Evolutionary conservation across 2,329 filamentous ascomycete species (phyloP).

Genomic region (Trichoderma hamatum): DNA sequence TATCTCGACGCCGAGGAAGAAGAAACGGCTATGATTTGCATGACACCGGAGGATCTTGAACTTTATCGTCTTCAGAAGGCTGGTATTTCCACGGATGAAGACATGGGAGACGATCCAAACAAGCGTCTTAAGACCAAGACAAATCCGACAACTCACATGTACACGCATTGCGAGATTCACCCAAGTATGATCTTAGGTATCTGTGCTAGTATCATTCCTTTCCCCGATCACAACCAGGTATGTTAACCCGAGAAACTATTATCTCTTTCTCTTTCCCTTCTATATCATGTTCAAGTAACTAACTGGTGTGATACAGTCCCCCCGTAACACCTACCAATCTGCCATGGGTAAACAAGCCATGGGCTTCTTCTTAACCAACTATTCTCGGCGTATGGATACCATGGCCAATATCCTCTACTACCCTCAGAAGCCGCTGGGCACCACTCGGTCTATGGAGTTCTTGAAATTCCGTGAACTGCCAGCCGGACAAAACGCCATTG

Average conservation of each 20-base stretch:
- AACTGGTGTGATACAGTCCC: conserved; percentile 64
- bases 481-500: conserved; percentile 96
- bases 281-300: neutral
- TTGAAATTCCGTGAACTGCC: conserved; percentile 96
- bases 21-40: conserved; percentile 98
- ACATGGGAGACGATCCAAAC: conserved; percentile 70
- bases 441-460: conserved; percentile 97
- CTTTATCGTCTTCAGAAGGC: conserved; percentile 70
- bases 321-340: conserved; percentile 98
- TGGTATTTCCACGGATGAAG: conserved; percentile 65
- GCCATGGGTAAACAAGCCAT: conserved; percentile 99
- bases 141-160: conserved; percentile 85
- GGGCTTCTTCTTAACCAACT: conserved; percentile 98
- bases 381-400: conserved; percentile 95
- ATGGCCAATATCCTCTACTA: conserved; percentile 99
- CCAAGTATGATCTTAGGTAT: conserved; percentile 99
- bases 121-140: conserved; percentile 85
- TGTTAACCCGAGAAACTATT: conserved; percentile 31
- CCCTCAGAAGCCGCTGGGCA: conserved; percentile 94
- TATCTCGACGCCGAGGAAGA: conserved; percentile 98
- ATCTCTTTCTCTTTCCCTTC: neutral
- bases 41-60: conserved; percentile 95
- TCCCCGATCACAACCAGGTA: conserved; percentile 96
- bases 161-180: conserved; percentile 98
- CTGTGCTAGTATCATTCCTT: conserved; percentile 98